A percentile compares a stretch with the other conserved stretches of the same genome.
These are phyloP conservation scores for Gossypium mustelinum DNA, from an alignment of 345 rosid genomes.

Conservation along the genomic window DNA sequence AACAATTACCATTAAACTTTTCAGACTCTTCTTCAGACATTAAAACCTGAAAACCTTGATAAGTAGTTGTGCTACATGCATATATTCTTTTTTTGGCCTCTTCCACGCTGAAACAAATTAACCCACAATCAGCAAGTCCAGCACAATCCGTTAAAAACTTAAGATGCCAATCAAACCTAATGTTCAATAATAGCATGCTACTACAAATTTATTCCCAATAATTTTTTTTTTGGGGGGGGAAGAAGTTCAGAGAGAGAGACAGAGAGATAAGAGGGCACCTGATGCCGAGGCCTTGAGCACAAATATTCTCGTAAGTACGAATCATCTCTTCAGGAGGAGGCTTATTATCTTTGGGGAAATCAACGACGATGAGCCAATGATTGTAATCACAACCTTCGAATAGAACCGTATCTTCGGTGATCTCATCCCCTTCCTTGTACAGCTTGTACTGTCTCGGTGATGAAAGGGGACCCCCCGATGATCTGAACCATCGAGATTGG, in stretches of 20 bases:
- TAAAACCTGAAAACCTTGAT: slow-evolving; percentile 87
- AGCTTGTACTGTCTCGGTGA: slow-evolving; percentile 33
- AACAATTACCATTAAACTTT: slow-evolving; percentile 52
- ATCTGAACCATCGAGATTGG: slow-evolving; percentile 28
- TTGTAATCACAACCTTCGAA: slow-evolving; percentile 87
- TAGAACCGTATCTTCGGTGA: slow-evolving; percentile 61
- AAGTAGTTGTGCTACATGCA: slow-evolving; percentile 96
- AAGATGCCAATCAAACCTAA: not conserved
- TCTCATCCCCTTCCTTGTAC: slow-evolving; percentile 65
- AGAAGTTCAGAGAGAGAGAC: too few species aligned
- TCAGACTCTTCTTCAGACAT: slow-evolving; percentile 87
- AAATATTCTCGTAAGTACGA: slow-evolving; percentile 57
- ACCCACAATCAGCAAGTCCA: slow-evolving; percentile 13
- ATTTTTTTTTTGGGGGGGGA: not conserved
- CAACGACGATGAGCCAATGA: slow-evolving; percentile 91
- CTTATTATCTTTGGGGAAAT: slow-evolving; percentile 56
- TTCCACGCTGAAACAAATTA: slow-evolving; percentile 51
- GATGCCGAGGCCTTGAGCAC: slow-evolving; percentile 65
- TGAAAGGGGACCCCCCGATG: slow-evolving; percentile 26
- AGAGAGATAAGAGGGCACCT: slow-evolving; percentile 34
- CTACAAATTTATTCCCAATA: not conserved
- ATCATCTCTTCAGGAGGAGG: slow-evolving; percentile 76
- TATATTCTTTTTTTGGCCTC: slow-evolving; percentile 81
- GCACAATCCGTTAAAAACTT: not conserved
- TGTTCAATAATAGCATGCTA: not conserved